phyloP scores from a whole-genome alignment of 768 basidiomycete species.

The Agaricus sinodeliciosus region DNA sequence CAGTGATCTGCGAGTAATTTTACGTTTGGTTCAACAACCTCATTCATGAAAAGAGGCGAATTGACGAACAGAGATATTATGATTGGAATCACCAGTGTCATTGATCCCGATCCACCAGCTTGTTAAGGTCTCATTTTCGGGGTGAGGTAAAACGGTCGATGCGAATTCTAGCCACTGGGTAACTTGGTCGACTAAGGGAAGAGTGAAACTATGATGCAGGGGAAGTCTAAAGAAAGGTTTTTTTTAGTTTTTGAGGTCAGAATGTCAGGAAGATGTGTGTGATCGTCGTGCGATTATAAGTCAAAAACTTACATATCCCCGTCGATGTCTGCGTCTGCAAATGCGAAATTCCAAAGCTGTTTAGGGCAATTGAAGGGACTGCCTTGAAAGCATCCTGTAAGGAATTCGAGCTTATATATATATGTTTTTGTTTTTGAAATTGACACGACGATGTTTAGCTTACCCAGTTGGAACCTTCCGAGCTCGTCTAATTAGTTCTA shows the following conservation, averaged over 20 bases:
- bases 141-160: slow-evolving; percentile 37
- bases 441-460: background rate
- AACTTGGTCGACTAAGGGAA: slow-evolving; percentile 42
- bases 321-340: slow-evolving; percentile 45
- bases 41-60: too few relatives aligned
- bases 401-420: slow-evolving; percentile 36
- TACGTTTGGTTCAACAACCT: background rate
- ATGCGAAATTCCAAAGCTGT: slow-evolving; percentile 52
- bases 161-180: slow-evolving; percentile 42
- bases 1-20: slow-evolving; percentile 29
- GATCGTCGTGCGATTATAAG: background rate
- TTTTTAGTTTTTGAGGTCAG: background rate
- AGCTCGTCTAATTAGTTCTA: slow-evolving; percentile 35
- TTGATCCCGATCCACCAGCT: slow-evolving; percentile 59
- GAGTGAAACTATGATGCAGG: slow-evolving; percentile 39
- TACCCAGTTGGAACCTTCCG: slow-evolving; percentile 50
- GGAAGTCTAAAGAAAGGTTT: slow-evolving; percentile 33
- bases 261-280: too few relatives aligned
- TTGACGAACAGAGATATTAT: slow-evolving; percentile 28
- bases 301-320: slow-evolving; percentile 24
- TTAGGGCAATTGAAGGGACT: slow-evolving; percentile 33
- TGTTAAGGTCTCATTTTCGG: slow-evolving; percentile 34
- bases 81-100: slow-evolving; percentile 45
- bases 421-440: background rate
- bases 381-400: slow-evolving; percentile 45